phyloP scores from a whole-genome alignment of 345 rosid genomes.

The Eucalyptus polybractea region DNA sequence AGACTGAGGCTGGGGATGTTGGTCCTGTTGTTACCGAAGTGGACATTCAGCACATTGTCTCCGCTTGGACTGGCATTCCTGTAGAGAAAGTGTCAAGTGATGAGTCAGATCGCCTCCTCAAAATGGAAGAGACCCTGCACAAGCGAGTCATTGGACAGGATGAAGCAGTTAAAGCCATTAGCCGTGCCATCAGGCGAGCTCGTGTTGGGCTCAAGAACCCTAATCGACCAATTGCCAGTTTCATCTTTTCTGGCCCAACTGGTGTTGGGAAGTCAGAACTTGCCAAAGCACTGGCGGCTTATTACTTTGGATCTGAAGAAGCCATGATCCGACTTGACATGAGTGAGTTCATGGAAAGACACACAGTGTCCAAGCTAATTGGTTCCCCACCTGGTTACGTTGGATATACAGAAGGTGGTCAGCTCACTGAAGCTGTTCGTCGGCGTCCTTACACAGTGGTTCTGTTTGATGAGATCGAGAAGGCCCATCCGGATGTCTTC shows the following conservation, averaged over 20 bases:
- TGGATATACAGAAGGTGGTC: slow-evolving; percentile 53
- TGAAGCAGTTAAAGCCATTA: slow-evolving; percentile 32
- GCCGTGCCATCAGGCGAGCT: slow-evolving; percentile 51
- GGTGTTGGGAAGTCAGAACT: slow-evolving; percentile 62
- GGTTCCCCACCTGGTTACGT: slow-evolving; percentile 64
- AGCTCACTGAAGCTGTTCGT: slow-evolving; percentile 46
- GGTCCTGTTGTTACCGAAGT: slow-evolving; percentile 48
- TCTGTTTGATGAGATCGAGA: slow-evolving; percentile 60
- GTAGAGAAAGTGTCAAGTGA: slow-evolving; percentile 19
- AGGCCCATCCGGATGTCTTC: slow-evolving; percentile 53
- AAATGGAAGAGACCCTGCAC: slow-evolving; percentile 14
- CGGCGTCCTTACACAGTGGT: slow-evolving; percentile 39
- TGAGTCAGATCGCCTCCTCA: slow-evolving; percentile 20
- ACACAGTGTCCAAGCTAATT: slow-evolving; percentile 43
- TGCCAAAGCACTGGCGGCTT: slow-evolving; percentile 43
- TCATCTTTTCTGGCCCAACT: slow-evolving; percentile 52
- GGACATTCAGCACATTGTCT: slow-evolving; percentile 12
- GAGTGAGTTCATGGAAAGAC: slow-evolving; percentile 69
- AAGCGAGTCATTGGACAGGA: slow-evolving; percentile 23
- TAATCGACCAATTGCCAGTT: slow-evolving; percentile 50
- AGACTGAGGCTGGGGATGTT: slow-evolving; percentile 80
- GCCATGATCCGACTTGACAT: slow-evolving; percentile 57
- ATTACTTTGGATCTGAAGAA: slow-evolving; percentile 51
- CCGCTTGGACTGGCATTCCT: slow-evolving; percentile 33
- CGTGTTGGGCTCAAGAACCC: slow-evolving; percentile 57